Evolutionary conservation across 176 grass and related monocot genomes (phyloP), one percentile per base, ranked within the genome.

Genomic region (Aegilops speltoides): DNA sequence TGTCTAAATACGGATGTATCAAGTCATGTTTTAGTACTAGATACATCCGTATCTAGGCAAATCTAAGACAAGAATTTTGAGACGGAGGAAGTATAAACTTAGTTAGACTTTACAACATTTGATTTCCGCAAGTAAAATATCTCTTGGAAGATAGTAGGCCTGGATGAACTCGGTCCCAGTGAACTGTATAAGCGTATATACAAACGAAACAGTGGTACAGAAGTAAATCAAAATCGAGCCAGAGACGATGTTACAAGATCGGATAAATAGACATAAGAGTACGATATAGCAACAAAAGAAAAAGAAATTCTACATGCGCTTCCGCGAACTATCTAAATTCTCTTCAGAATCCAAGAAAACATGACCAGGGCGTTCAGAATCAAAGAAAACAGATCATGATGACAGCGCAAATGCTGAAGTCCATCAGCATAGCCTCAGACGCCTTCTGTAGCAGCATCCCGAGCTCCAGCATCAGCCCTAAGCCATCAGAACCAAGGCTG

Each of bases 311-410:
- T 54, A 76, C 73, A 31, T 4, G 16, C 25, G 25, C 17, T 20
- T 76, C 26, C 25, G 73, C 45, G 1, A 31, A 26, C 73, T 76
- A 76, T 54, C 25, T 54, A 54, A 74, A 54, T 52, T 52, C 6
- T 23, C 46, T 45, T 76, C 14, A 76, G 43, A 76, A 50, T 17
- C 12, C 73, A 76, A 31, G 37, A 52, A 29, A 76, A 76, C 23
- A 50, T 59, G 24, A 73, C 38, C 22, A 25, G n/a, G 70, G 38
- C 26, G 38, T 31, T 92, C 85, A 93, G 76, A 98, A 52, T 46
- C 88, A 77, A 81, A 96, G 78, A 84, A 86, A 91, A 82, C 88
- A 94, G 22, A 99, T 87, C 84, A 96, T 89, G 31, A 94, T 93
- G 66, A 94, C 89, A 24, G 92, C 87, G 19, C 89, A 98, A 80